phyloP scores from a whole-genome alignment of 1,284 basidiomycete genomes.

The Ceratobasidium papillatum region DNA sequence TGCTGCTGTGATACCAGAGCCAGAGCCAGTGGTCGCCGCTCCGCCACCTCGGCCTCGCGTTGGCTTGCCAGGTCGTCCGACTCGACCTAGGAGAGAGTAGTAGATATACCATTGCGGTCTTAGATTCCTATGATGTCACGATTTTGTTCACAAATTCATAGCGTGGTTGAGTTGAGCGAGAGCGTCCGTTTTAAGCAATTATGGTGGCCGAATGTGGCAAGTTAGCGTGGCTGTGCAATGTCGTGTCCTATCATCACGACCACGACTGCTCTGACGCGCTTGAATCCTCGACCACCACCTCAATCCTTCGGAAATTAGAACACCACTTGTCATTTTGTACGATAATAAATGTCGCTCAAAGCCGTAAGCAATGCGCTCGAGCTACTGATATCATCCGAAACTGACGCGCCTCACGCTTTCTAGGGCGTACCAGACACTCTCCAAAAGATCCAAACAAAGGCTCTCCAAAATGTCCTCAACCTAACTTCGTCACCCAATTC shows the following conservation, averaged over 20 bases:
- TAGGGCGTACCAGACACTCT: constrained; percentile 34
- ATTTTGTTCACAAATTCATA: neutral
- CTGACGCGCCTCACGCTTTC: neutral
- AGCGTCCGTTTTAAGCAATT: neutral
- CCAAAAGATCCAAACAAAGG: constrained; percentile 36
- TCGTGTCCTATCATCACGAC: constrained; percentile 33
- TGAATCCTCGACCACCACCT: neutral
- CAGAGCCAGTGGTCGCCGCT: neutral
- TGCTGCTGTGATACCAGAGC: neutral
- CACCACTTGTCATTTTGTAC: neutral
- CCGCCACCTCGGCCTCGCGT: constrained; percentile 20
- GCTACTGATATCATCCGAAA: neutral
- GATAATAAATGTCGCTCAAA: constrained; percentile 9
- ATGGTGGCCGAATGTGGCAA: constrained; percentile 35
- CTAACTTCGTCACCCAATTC: constrained; percentile 23
- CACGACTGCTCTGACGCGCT: neutral
- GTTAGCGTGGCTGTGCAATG: constrained; percentile 38
- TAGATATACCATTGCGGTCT: constrained; percentile 31
- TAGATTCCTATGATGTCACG: constrained; percentile 17
- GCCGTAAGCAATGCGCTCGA: neutral
- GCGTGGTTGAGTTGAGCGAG: neutral
- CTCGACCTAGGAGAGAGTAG: constrained; percentile 33
- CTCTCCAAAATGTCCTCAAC: constrained; percentile 31
- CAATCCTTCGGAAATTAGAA: neutral
- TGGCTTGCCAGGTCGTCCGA: constrained; percentile 13